Conservation (phyloP, 768 basidiomycete species). For the Trametes cingulata region DNA sequence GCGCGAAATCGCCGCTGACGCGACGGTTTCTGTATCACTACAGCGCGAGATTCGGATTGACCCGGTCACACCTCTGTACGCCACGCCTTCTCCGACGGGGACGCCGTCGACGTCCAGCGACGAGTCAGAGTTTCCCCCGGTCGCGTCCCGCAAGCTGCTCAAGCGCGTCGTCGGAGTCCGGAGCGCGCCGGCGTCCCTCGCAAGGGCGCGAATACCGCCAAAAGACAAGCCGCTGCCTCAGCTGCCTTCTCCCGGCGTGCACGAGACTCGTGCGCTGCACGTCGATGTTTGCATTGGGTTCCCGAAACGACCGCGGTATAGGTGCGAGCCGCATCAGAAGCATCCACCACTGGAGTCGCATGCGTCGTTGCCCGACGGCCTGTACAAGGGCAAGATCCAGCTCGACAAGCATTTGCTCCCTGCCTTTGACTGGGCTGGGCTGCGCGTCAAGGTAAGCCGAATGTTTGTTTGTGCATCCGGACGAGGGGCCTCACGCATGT, state of each 20-base stretch:
- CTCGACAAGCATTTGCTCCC: constrained; percentile 63
- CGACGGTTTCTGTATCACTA: constrained; percentile 68
- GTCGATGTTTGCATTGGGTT: constrained; percentile 65
- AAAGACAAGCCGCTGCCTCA: constrained; percentile 32
- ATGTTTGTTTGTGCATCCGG: neutral
- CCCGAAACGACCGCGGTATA: constrained; percentile 62
- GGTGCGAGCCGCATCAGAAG: constrained; percentile 36
- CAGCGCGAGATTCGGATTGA: constrained; percentile 60
- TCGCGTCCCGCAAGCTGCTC: constrained; percentile 30
- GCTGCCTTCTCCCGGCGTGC: constrained; percentile 29
- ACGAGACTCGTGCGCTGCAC: constrained; percentile 47
- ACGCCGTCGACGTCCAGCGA: constrained; percentile 46
- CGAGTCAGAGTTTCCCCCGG: constrained; percentile 34
- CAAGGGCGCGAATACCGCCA: constrained; percentile 1
- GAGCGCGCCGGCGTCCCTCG: constrained; percentile 24
- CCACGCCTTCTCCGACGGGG: constrained; percentile 42
- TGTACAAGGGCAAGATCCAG: constrained; percentile 59
- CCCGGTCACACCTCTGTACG: constrained; percentile 34
- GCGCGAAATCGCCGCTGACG: constrained; percentile 68
- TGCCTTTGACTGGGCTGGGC: constrained; percentile 63
- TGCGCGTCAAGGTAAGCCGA: constrained; percentile 62
- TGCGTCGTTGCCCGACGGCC: constrained; percentile 61
- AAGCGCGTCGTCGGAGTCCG: constrained; percentile 31
- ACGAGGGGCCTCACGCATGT: neutral
- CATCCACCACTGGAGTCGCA: constrained; percentile 51